Evolutionary conservation across 345 rosid species (phyloP), one percentile per base, ranked within the genome.

Genomic region (Salix purpurea): DNA sequence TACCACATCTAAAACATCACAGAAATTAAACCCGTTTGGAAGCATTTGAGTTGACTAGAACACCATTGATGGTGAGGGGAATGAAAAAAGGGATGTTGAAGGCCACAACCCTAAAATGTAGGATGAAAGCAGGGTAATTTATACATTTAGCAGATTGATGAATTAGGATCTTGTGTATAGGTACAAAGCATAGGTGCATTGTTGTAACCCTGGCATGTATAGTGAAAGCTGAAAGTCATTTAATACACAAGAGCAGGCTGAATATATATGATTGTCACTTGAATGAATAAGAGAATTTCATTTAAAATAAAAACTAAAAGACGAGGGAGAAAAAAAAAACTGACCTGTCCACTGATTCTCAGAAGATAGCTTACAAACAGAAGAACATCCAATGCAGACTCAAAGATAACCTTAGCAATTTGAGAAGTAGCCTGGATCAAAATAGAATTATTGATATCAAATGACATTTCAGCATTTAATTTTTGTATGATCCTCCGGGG

Each of bases 391-490:
- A 88, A 77, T 66, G 99, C 89, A 75, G 91, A 90, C 85, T 93
- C 98, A 83, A 93, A 89, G 97, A 93, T 96, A 70, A 81, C 83
- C 87, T 86, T 90, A 19, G 89, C 91, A 86, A 91, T 87, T 88
- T 92, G 99, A 71, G 92, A 85, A 79, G 91, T 83, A 61, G 98
- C 91, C 81, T 91, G 98, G 78, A 91, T 88, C 79, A 92, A 71
- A 76, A 90, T 80, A 76, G 87, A 81, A 71, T 85, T 75, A 64
- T 78, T 79, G 68, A 86, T 80, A 83, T 84, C 83, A 76, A 83
- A 83, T 78, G 85, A 77, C 79, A 77, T 78, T 79, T 81, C 86
- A 75, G 84, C 84, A 77, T 80, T 88, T 74, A 80, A 46, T 37
- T 82, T 82, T 71, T 90, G 89, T 67, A 79, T 76, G 71, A 77